Base-by-base conservation (phyloP, 805 yeast genomes). In the Hanseniaspora hatyaiensis region DNA sequence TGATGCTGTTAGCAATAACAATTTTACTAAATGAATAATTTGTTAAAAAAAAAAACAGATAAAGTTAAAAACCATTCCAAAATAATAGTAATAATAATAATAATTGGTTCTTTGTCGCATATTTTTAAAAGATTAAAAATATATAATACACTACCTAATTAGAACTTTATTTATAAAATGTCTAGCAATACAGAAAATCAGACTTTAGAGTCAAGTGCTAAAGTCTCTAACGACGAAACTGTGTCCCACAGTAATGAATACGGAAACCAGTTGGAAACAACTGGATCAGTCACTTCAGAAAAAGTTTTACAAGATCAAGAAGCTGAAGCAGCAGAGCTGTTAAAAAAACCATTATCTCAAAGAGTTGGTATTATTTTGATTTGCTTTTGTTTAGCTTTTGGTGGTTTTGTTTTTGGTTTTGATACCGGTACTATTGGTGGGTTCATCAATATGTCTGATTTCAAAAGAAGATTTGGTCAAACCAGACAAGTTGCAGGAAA, bases 361-460 rank as follows among this genome's bases (percentile, higher is more conserved):
- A 42, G 47, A 42, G 8, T 19, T 2, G 47, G 47, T 5, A 42
- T 42, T 13, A 34, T 42, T 28, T 18, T 33, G 22, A 42, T 42
- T n/a, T 42, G 47, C 20, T 42, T 42, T 28, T 42, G 47, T 29
- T 42, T 42, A 33, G 47, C 83, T 9, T 78, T 79, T 54, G 80
- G 82, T 58, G 86, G 85, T 40, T 78, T 74, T 56, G 78, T 78
- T 34, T 79, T 76, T 56, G 86, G 86, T 51, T 80, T 80, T 73
- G 86, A 80, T 66, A 80, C 84, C 41, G 86, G 86, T 66, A 78
- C 85, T 52, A 74, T 79, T 61, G 77, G 82, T 33, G 85, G 85
- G 54, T 75, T 80, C 57, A 76, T 78, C 39, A 75, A 75, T 59
- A 75, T 78, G 78, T 55, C 67, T 9, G 76, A 77, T 52, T 79